Percentiles rank a stretch among this genome's conserved stretches.
These are phyloP conservation scores for Datisca glomerata DNA, from an alignment of 306 rosid species.

Conservation along the genomic window DNA sequence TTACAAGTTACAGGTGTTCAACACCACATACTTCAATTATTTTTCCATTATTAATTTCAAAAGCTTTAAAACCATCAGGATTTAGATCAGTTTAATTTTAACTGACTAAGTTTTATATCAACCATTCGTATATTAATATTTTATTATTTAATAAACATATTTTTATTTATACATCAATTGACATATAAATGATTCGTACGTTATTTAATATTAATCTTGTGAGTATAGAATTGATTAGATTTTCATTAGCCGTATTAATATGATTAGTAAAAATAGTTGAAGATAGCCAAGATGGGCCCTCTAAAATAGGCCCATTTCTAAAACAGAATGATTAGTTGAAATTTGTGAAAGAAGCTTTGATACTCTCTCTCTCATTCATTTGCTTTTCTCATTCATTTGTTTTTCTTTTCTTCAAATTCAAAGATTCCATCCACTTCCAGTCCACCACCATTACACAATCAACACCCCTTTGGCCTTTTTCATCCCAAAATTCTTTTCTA, in stretches of 20 bases:
- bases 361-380: slow-evolving; percentile 12
- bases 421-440: slow-evolving; percentile 76
- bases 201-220: background rate
- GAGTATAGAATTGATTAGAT: too few relatives aligned
- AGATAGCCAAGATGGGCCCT: slow-evolving; percentile 7
- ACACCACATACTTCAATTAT: slow-evolving; percentile 4
- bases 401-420: slow-evolving; percentile 27
- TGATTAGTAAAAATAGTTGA: background rate
- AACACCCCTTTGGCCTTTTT: slow-evolving; percentile 16
- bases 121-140: too few relatives aligned
- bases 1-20: slow-evolving; percentile 5
- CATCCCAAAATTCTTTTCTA: background rate
- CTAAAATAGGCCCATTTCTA: background rate
- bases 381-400: slow-evolving; percentile 7
- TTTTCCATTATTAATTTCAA: background rate
- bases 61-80: too few relatives aligned
- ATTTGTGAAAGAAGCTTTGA: slow-evolving; percentile 5
- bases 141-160: too few relatives aligned
- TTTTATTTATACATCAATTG: too few relatives aligned
- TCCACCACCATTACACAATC: slow-evolving; percentile 52
- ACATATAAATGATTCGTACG: background rate
- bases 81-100: too few relatives aligned
- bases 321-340: slow-evolving; percentile 4
- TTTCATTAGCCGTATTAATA: slow-evolving; percentile 2
- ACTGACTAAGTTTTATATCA: too few relatives aligned